A percentile compares a stretch with the other conserved stretches of the same genome.
These are phyloP conservation scores for Termitomyces sp. DNA, from an alignment of 1,284 basidiomycete genomes.

Conservation along the genomic window DNA sequence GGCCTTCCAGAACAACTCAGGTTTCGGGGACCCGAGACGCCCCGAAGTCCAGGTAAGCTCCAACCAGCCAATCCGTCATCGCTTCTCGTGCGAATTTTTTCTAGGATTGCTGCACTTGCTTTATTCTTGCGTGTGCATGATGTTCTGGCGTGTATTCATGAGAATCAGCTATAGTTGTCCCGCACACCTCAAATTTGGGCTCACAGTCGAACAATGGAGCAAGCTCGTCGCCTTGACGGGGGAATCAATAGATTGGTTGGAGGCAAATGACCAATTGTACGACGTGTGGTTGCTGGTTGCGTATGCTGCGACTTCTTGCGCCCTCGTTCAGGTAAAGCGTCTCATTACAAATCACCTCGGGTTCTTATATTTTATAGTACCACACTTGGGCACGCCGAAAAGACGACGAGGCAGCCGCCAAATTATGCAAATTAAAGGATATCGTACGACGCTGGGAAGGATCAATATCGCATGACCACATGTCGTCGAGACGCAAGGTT, in stretches of 20 bases:
- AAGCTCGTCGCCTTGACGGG: conserved; percentile 67
- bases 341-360: neutral
- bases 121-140: conserved; percentile 84
- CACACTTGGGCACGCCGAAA: conserved; percentile 87
- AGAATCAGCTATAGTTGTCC: conserved; percentile 87
- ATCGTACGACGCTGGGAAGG: conserved; percentile 82
- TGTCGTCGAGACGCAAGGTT: conserved; percentile 85
- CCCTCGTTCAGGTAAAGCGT: conserved; percentile 78
- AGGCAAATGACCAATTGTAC: conserved; percentile 73
- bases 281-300: conserved; percentile 85
- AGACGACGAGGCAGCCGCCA: conserved; percentile 68
- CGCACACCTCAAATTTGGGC: conserved; percentile 76
- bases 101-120: conserved; percentile 80
- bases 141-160: conserved; percentile 95
- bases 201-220: conserved; percentile 80
- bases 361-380: conserved; percentile 48
- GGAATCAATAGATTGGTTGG: conserved; percentile 87
- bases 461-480: conserved; percentile 76
- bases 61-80: conserved; percentile 4
- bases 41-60: conserved; percentile 55
- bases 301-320: conserved; percentile 87
- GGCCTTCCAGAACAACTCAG: conserved; percentile 71
- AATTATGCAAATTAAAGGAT: conserved; percentile 76
- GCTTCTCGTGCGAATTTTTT: conserved; percentile 5
- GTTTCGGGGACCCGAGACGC: conserved; percentile 65